A percentile compares a stretch with the other conserved stretches of the same genome.
Evolutionary conservation across 1,139 yeast species (phyloP).

Genomic region (Magnusiomyces fungicola): DNA sequence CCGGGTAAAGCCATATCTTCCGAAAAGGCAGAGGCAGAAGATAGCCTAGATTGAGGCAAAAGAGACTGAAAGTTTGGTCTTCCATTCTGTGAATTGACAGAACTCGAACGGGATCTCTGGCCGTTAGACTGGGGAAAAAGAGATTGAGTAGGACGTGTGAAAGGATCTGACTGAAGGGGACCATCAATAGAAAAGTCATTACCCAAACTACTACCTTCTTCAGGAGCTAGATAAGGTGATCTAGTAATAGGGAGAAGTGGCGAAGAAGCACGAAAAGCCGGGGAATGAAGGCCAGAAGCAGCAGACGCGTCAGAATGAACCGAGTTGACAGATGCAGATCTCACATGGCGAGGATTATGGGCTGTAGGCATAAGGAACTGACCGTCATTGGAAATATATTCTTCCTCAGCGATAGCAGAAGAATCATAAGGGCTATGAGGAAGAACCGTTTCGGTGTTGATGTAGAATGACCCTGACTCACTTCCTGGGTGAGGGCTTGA

Average conservation of each 20-base stretch:
- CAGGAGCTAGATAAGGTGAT: constrained; percentile 20
- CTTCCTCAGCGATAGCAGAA: not conserved
- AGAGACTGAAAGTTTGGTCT: too few species aligned
- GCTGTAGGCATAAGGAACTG: constrained; percentile 13
- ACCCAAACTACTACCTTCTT: constrained; percentile 6
- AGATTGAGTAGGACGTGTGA: too few species aligned
- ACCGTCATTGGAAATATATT: not conserved
- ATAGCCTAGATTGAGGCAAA: too few species aligned
- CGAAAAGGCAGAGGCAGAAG: too few species aligned
- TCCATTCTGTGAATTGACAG: too few species aligned
- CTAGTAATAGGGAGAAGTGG: constrained; percentile 13
- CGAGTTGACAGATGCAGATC: constrained; percentile 17
- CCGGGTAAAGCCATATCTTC: too few species aligned
- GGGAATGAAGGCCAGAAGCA: constrained; percentile 7
- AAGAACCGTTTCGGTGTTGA: constrained; percentile 34
- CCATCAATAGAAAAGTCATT: not conserved
- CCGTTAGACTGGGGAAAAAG: too few species aligned
- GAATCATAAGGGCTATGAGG: constrained; percentile 25
- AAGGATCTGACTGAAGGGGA: too few species aligned
- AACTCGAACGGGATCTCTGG: too few species aligned
- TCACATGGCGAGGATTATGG: constrained; percentile 10
- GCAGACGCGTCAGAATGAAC: constrained; percentile 13
- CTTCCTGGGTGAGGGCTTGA: not conserved
- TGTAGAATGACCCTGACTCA: constrained; percentile 4
- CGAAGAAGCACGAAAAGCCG: constrained; percentile 9